Evolutionary conservation across 495 filamentous ascomycete genomes (phyloP), one percentile per base, ranked within the genome.

Genomic region (Annulohypoxylon nitens): DNA sequence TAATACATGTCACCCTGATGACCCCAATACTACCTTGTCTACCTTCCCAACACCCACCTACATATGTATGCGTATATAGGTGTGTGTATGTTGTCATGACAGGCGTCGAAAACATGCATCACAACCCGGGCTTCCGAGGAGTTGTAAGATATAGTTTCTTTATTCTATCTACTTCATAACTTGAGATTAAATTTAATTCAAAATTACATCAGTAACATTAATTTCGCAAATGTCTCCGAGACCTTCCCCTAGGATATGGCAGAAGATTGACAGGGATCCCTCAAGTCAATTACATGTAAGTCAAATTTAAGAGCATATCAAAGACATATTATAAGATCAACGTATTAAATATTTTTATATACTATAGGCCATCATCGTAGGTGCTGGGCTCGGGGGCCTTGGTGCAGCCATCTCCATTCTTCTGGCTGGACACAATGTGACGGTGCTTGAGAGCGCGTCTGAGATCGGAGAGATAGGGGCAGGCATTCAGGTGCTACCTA

Each of bases 341-440:
- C 25, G 10, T 73, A n/a, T 47, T 75, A 11, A 69, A 23, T n/a
- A 23, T 57, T 48, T 69, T 16, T 37, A 61, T 30, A 30, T 48
- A 72, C 16, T 43, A 26, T 50, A 87, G 78, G 77, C 87, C 30
- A 83, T 90, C 18, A 85, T 93, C 2, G 82, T 91, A 20, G 91
- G 91, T 16, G 91, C 89, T 7, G 91, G 91, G 16, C 85, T 93
- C n/a, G 86, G 87, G 43, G 91, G 91, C 4, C 83, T 93, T 18
- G 86, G 85, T 14, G 86, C 90, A 0, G 90, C 91, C 4, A 91
- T 93, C 70, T 82, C 88, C 10, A 81, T 85, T 69, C 82, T 85
- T 5, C 83, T 88, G 12, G 81, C 87, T 7, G 90, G 90, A 14
- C 91, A 93, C 79, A 69, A 77, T 10, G 89, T 93, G 16, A 75